These are phyloP conservation scores for Rubroboletus pulcherrimus DNA, from an alignment of 768 basidiomycete species.

Conservation along the genomic window DNA sequence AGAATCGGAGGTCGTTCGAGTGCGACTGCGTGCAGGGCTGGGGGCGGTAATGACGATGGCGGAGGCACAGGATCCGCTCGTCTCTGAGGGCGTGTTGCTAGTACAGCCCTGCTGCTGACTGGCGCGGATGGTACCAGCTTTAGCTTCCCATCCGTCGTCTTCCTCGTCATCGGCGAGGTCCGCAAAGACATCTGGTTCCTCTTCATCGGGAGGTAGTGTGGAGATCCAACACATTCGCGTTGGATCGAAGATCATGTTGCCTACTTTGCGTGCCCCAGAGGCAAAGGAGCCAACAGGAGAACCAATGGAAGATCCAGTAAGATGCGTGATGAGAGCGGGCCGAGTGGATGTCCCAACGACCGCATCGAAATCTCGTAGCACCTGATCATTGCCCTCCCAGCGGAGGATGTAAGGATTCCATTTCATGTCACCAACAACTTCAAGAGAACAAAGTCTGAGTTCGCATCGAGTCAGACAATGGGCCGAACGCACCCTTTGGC, in stretches of 20 bases:
- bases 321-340: constrained; percentile 93
- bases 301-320: constrained; percentile 82
- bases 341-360: constrained; percentile 79
- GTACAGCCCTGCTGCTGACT: constrained; percentile 41
- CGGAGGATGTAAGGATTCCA: constrained; percentile 89
- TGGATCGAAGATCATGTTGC: constrained; percentile 98
- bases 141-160: constrained; percentile 63
- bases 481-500: constrained; percentile 62
- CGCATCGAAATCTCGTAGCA: constrained; percentile 83
- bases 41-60: constrained; percentile 39
- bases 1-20: constrained; percentile 68
- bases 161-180: constrained; percentile 91
- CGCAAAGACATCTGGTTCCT: constrained; percentile 94
- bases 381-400: constrained; percentile 97
- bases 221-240: constrained; percentile 94
- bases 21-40: constrained; percentile 60
- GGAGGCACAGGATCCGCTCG: constrained; percentile 23
- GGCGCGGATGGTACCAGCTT: constrained; percentile 78
- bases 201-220: constrained; percentile 78
- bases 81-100: constrained; percentile 25
- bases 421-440: constrained; percentile 94
- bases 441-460: constrained; percentile 12
- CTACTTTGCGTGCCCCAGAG: constrained; percentile 83
- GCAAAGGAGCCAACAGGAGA: constrained; percentile 73
- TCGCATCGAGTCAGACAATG: constrained; percentile 1